Evolutionary conservation across 257 asterid species (phyloP).

Genomic region (Solanum chiquidenum): DNA sequence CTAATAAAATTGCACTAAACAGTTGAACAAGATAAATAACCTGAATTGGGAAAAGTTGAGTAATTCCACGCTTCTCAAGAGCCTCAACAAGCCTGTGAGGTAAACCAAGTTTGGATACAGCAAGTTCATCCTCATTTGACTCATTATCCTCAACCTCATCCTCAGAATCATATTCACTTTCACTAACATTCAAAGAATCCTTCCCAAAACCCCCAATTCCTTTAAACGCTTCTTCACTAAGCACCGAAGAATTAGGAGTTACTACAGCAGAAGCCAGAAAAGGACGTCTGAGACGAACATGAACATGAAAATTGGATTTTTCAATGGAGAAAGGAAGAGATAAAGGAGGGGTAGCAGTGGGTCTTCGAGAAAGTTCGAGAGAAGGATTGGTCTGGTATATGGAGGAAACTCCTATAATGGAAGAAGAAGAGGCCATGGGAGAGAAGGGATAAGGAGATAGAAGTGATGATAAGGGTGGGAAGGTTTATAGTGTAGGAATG

Average conservation of each 20-base stretch:
- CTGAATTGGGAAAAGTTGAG: conserved; percentile 81
- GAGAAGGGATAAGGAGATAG: conserved; percentile 11
- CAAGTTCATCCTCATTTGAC: conserved; percentile 38
- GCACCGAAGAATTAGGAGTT: conserved; percentile 63
- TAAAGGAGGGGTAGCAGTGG: conserved; percentile 24
- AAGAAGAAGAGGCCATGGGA: conserved; percentile 46
- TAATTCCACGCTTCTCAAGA: conserved; percentile 71
- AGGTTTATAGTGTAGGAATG: conserved; percentile 17
- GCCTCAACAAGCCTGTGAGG: conserved; percentile 64
- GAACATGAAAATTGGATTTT: conserved; percentile 18
- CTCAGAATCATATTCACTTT: conserved; percentile 31
- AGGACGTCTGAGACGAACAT: conserved; percentile 14
- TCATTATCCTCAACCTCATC: conserved; percentile 15
- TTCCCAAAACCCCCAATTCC: conserved; percentile 57
- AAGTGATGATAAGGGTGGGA: not conserved
- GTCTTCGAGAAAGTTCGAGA: conserved; percentile 26
- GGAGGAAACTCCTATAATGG: conserved; percentile 48
- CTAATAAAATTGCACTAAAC: not conserved
- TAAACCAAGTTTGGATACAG: conserved; percentile 56
- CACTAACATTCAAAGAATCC: conserved; percentile 31
- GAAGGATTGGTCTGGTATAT: conserved; percentile 46
- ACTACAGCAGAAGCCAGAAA: conserved; percentile 53
- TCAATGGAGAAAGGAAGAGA: conserved; percentile 38
- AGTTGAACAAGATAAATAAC: conserved; percentile 11
- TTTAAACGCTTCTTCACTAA: conserved; percentile 83